Conservation (phyloP, 2,329 filamentous ascomycete species). For the Lachnellula arida region DNA sequence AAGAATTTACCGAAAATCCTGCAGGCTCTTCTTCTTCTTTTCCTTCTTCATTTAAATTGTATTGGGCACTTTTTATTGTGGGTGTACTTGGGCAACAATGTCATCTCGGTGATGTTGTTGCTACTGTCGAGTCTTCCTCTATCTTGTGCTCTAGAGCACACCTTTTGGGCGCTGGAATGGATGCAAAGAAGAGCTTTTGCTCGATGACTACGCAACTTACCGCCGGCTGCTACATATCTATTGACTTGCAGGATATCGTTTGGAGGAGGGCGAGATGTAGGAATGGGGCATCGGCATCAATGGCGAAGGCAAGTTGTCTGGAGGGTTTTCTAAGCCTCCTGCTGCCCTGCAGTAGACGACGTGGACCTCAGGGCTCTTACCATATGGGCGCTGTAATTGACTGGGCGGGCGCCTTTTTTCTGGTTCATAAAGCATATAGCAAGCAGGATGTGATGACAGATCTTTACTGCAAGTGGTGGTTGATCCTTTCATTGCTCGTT, state of each 20-base stretch:
- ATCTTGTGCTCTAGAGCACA: constrained; percentile 64
- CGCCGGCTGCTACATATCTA: constrained; percentile 63
- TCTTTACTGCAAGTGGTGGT: too few relatives aligned
- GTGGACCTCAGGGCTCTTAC: too few relatives aligned
- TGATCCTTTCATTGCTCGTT: too few relatives aligned
- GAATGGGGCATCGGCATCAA: neutral
- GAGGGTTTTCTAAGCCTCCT: too few relatives aligned
- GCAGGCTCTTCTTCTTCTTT: constrained; percentile 28
- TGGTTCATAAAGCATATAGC: too few relatives aligned
- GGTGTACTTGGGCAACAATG: constrained; percentile 53
- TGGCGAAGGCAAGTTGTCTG: neutral
- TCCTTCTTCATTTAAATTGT: constrained; percentile 50
- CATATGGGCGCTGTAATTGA: too few relatives aligned
- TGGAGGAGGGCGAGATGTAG: neutral
- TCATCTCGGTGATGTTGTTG: constrained; percentile 36
- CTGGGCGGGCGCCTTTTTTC: too few relatives aligned
- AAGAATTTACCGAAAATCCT: too few relatives aligned
- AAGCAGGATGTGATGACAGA: too few relatives aligned
- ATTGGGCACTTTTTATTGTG: constrained; percentile 67
- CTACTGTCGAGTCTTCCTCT: constrained; percentile 63
- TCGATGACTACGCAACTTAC: constrained; percentile 56
- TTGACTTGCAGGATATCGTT: neutral
- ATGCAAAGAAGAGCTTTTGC: constrained; percentile 57
- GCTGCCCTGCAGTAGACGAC: too few relatives aligned
- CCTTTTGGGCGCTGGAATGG: constrained; percentile 60